Base-by-base conservation (phyloP, 306 rosid genomes). In the Rosa chinensis region DNA sequence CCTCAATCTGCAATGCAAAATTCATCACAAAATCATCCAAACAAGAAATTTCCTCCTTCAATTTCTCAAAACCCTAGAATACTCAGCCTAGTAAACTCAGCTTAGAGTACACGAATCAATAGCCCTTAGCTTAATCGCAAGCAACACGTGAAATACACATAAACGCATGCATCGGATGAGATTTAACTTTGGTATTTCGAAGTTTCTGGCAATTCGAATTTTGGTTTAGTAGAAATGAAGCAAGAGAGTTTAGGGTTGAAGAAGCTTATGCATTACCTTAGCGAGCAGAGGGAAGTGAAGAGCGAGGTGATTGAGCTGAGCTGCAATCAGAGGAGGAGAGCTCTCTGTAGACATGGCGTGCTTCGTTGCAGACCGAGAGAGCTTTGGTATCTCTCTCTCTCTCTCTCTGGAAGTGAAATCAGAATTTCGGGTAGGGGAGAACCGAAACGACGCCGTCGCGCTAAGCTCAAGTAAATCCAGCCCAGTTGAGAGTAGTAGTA, bases 241-340 rank as follows among this genome's bases (percentile, higher is more conserved):
- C 6, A 18, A 79, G 45, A 23, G 20, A 35, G 39, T 40, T 40
- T 44, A 4, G 74, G 78, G 50, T 11, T 67, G 16, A 28, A 7
- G 77, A 53, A 64, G 42, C 12, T 56, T 77, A 88, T 58, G 70
- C 45, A 14, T 66, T 80, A 89, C 99, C 97, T 90, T 96, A 61
- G 90, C 84, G 25, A 85, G 49, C 72, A 81, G 89, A 69, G 92
- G 92, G 66, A 84, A 93, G 72, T 96, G 87, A 50, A 66, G 74
- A 64, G 87, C 84, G 66, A 96, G 92, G 86, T 96, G 86, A 25
- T 72, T 85, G 52, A 96, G 90, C 83, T 96, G 99, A 77, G 96
- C 85, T 23, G 90, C 90, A 77, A 96, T 87, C 83, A 91, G 87
- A 4, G 98, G 91, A 77, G 94, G 94, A 7, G 89, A 75, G 70